These are phyloP conservation scores for Agaricus subrufescens DNA, from an alignment of 768 basidiomycete genomes.

Conservation along the genomic window DNA sequence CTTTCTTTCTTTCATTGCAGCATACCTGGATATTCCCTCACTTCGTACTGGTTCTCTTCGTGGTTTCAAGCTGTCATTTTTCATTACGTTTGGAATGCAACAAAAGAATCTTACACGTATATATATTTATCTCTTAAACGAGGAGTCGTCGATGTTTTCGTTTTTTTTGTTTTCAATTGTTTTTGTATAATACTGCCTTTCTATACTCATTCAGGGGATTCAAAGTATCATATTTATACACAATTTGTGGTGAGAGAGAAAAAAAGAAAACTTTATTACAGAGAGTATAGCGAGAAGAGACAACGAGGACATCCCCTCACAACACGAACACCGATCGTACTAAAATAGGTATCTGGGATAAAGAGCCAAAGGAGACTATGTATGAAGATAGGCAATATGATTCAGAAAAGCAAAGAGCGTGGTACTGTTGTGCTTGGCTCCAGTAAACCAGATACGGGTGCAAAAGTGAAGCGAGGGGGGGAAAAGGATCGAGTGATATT, in stretches of 20 bases:
- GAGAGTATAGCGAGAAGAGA: too few relatives aligned
- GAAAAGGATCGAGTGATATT: not conserved
- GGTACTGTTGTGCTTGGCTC: not conserved
- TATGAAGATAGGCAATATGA: not conserved
- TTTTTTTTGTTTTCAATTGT: not conserved
- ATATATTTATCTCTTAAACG: not conserved
- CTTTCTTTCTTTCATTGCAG: not conserved
- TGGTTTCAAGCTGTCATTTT: not conserved
- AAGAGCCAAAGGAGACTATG: not conserved
- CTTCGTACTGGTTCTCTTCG: not conserved
- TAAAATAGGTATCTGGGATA: not conserved
- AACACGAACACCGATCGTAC: too few relatives aligned
- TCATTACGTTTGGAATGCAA: not conserved
- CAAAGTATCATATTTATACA: too few relatives aligned
- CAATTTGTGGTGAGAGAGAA: too few relatives aligned
- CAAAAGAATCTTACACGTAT: not conserved
- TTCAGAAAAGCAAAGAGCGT: not conserved
- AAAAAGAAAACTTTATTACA: too few relatives aligned
- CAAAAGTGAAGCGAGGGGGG: not conserved
- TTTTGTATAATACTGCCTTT: constrained; percentile 1
- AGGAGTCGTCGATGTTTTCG: not conserved
- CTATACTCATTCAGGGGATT: not conserved
- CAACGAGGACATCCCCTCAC: too few relatives aligned
- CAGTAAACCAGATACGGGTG: not conserved
- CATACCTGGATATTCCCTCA: not conserved